Base-by-base conservation (phyloP, 495 filamentous ascomycete genomes). In the Aspergillus heteromorphus region DNA sequence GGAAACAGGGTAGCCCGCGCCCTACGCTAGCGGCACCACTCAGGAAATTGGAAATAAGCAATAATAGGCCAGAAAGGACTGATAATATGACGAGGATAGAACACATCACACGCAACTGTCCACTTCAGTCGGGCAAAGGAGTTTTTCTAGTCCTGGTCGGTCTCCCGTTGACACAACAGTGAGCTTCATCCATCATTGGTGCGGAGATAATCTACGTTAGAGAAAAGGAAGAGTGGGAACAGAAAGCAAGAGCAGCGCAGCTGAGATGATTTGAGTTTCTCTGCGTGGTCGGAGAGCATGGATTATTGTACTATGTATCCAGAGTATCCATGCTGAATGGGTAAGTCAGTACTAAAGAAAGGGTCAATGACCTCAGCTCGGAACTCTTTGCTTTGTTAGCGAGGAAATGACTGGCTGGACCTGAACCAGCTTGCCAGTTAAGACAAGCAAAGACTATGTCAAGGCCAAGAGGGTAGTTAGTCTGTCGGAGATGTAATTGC, bases 21-120 rank as follows among this genome's bases (percentile, higher is more conserved):
- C 43, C 13, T 21, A 29, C 23, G 43, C 43, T 66, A 60, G 65
- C 63, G 65, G 65, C 58, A 64, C 63, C 59, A 55, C 61, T 65
- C 55, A 51, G 56, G 57, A 51, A 67, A 67, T 63, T 65, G 23
- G 21, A 29, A n/a, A 16, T 47, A 7, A 21, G 42, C 42, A 25
- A 25, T 25, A 23, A n/a, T n/a, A n/a, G n/a, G n/a, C n/a, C n/a
- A n/a, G n/a, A n/a, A n/a, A n/a, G 42, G 20, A 9, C 42, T 11
- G 34, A 38, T 13, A 45, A 25, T 27, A 27, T 45, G 42, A 23
- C 47, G 45, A 54, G 27, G 41, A 59, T 66, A 34, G 52, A 58
- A 69, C 56, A 60, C 55, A 66, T 66, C 70, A 66, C 59, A 63
- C 53, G 25, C 48, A 54, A 25, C 47, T 47, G 40, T 18, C 20